Conservation (phyloP, 306 rosid species). For the Dryas octopetala region DNA sequence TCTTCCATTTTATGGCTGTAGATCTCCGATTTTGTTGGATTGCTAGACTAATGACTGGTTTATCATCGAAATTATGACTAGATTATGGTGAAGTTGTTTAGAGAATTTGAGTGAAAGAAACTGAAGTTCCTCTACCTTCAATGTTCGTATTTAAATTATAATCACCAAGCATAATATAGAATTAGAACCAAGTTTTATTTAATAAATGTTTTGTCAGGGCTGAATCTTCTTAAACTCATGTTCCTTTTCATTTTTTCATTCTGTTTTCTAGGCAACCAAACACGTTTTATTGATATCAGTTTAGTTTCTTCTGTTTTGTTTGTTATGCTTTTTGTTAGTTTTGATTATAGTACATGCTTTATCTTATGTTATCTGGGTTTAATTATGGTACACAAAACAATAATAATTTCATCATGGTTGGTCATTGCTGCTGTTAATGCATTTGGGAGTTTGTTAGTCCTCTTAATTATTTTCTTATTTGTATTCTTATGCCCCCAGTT, state of each 20-base stretch:
- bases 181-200: too few relatives aligned
- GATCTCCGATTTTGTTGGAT: not conserved
- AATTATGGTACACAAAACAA: not conserved
- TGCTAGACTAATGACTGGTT: too few relatives aligned
- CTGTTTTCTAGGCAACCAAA: too few relatives aligned
- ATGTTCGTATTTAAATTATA: not conserved
- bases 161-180: not conserved
- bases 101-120: not conserved
- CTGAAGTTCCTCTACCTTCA: not conserved
- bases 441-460: not conserved
- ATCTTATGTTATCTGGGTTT: not conserved
- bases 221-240: not conserved
- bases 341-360: not conserved
- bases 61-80: not conserved
- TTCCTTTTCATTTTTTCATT: too few relatives aligned
- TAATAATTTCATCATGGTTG: not conserved
- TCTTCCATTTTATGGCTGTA: not conserved
- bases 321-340: not conserved
- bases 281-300: not conserved
- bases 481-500: not conserved
- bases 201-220: too few relatives aligned
- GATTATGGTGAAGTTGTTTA: not conserved
- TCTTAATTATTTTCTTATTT: not conserved
- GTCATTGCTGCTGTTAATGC: not conserved
- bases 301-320: not conserved